A percentile compares a stretch with the other conserved stretches of the same genome.
Evolutionary conservation across 1,284 basidiomycete species (phyloP).

Genomic region (Trichosporon sp.): DNA sequence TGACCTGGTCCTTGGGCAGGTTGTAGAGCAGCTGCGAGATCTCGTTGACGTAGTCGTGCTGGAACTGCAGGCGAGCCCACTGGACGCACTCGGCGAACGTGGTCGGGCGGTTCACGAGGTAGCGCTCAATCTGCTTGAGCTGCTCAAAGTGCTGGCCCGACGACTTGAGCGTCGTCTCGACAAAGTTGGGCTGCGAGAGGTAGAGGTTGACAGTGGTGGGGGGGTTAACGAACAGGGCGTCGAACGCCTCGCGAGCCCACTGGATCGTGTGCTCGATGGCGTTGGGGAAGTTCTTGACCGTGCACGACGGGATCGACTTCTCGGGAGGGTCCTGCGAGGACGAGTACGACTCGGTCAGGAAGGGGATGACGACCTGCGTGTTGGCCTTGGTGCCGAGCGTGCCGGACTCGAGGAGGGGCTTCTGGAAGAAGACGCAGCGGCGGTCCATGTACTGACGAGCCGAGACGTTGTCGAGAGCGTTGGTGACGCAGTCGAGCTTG

Average conservation of each 20-base stretch:
- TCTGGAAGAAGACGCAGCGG: conserved; percentile 94
- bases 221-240: conserved; percentile 89
- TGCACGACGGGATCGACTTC: conserved; percentile 96
- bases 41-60: conserved; percentile 88
- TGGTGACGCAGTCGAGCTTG: conserved; percentile 90
- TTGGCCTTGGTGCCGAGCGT: conserved; percentile 99
- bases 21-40: conserved; percentile 92
- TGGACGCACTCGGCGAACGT: conserved; percentile 96
- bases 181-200: conserved; percentile 91
- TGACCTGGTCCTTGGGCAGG: conserved; percentile 85
- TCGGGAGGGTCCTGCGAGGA: conserved; percentile 99
- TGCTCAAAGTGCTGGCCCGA: conserved; percentile 87
- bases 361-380: conserved; percentile 90
- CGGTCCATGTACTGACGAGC: conserved; percentile 99
- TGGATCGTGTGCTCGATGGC: conserved; percentile 97
- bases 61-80: conserved; percentile 95
- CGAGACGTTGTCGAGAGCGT: conserved; percentile 96
- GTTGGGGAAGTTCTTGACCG: conserved; percentile 99
- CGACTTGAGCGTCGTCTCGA: conserved; percentile 84
- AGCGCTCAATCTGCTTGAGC: conserved; percentile 82
- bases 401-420: conserved; percentile 94
- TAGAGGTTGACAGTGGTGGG: conserved; percentile 93
- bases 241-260: conserved; percentile 94
- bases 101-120: conserved; percentile 85
- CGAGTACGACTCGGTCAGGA: conserved; percentile 94